phyloP scores from a whole-genome alignment of 805 yeast species.

The Candida chauliodis region DNA sequence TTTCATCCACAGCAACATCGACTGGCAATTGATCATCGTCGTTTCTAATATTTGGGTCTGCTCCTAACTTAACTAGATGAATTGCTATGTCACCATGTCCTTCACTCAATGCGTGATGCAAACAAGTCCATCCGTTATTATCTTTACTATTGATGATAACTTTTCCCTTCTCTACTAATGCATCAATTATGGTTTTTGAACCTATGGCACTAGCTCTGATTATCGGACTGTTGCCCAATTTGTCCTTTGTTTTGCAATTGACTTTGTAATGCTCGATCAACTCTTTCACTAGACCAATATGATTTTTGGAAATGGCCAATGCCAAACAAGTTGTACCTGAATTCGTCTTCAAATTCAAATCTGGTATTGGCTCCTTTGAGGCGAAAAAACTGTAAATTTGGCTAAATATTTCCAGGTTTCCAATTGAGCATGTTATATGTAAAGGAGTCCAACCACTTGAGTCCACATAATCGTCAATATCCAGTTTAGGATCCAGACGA shows the following conservation, averaged over 20 bases:
- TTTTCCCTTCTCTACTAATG: conserved; percentile 49
- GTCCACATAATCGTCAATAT: conserved; percentile 67
- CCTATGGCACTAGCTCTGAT: conserved; percentile 87
- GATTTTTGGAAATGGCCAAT: conserved; percentile 70
- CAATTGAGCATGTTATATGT: conserved; percentile 78
- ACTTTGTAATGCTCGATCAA: conserved; percentile 56
- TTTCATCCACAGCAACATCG: conserved; percentile 34
- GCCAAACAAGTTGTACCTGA: conserved; percentile 75
- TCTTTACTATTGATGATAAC: conserved; percentile 71
- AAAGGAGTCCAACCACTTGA: conserved; percentile 85
- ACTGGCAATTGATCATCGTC: conserved; percentile 46
- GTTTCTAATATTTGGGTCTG: conserved; percentile 50
- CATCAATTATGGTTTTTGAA: conserved; percentile 49
- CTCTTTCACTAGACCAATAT: conserved; percentile 48
- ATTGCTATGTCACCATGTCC: conserved; percentile 79
- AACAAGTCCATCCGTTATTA: conserved; percentile 73
- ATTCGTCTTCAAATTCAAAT: conserved; percentile 58
- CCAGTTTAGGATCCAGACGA: conserved; percentile 23
- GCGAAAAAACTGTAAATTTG: conserved; percentile 11
- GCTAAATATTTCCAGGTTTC: conserved; percentile 52
- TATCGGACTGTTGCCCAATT: conserved; percentile 59
- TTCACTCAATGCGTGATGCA: conserved; percentile 89
- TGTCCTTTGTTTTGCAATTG: conserved; percentile 64
- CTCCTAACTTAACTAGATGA: conserved; percentile 60
- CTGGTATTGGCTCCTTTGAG: conserved; percentile 47